Evolutionary conservation across 2,329 filamentous ascomycete species (phyloP), one percentile per base, ranked within the genome.

Genomic region (Cadophora luteo-olivacea): DNA sequence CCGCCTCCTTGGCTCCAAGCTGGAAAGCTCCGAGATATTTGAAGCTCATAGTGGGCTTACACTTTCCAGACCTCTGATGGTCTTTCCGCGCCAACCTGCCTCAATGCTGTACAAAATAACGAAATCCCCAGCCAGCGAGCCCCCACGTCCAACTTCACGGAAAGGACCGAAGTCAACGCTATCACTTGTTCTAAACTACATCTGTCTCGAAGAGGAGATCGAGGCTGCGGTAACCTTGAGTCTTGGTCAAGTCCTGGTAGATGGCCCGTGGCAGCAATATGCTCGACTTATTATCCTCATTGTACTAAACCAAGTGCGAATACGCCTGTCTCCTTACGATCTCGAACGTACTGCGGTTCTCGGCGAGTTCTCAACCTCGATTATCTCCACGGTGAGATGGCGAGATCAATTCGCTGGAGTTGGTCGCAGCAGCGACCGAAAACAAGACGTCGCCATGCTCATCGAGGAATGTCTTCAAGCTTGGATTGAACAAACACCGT

Each of bases 81-180:
- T 97, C 3, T 97, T 95, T 74, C 88, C 91, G 0, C 91, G 91
- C 72, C 93, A 97, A 74, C 92, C 95, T 0, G 91, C 92, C 1
- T 92, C 91, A 16, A 80, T 97, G 11, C 82, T 95, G 0, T 97
- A 97, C 81, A 93, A 90, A 76, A 91, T 97, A 65, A 87, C 80
- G 0, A 86, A 88, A 79, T 76, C 49, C 83, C 81, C 1, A 83
- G 33, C 68, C 14, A 77, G 36, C 83, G 81, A 1, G 83, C 61
- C 54, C 8, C 19, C 64, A 12, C 61, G 51, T 5, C 33, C 55
- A 5, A 51, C 49, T 19, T 67, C 70, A 68, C 74, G 66, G 65
- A 77, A 68, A 61, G 79, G 77, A 58, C 72, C 75, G n/a, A 80
- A 81, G 60, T 78, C 78, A 52, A 77, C 79, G 3, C 77, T 94